A percentile compares a stretch with the other conserved stretches of the same genome.
phyloP scores from a whole-genome alignment of 257 asterid genomes.

The Mentha longifolia region DNA sequence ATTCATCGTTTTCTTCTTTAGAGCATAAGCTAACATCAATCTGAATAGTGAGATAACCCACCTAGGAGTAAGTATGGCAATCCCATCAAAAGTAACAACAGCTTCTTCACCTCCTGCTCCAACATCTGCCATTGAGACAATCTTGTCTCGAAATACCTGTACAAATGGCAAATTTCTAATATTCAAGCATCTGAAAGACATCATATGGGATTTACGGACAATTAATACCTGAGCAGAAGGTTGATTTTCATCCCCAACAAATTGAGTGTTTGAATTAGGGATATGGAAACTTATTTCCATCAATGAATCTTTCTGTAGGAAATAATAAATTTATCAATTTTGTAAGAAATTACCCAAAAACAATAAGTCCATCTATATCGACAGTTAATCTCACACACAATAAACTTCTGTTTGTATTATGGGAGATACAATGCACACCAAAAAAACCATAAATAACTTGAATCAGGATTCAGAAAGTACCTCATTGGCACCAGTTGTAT shows the following conservation, averaged over 20 bases:
- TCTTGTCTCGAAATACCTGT: constrained; percentile 89
- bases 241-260: constrained; percentile 87
- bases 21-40: background rate
- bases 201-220: background rate
- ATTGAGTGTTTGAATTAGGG: constrained; percentile 89
- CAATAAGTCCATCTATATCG: background rate
- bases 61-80: constrained; percentile 97
- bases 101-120: constrained; percentile 97
- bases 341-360: background rate
- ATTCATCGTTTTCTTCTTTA: background rate
- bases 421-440: constrained; percentile 5
- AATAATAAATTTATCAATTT: background rate
- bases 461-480: constrained; percentile 33
- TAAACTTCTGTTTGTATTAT: background rate
- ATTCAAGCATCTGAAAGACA: background rate
- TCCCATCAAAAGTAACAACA: constrained; percentile 88
- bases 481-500: constrained; percentile 96
- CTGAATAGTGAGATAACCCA: constrained; percentile 26
- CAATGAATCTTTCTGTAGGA: constrained; percentile 87
- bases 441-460: background rate
- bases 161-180: constrained; percentile 23
- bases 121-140: constrained; percentile 91
- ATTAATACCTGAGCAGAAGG: constrained; percentile 86
- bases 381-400: background rate
- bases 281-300: constrained; percentile 97